Base-by-base conservation (phyloP, 192 early-diverging fungal species). In the Backusella tuberculispora region DNA sequence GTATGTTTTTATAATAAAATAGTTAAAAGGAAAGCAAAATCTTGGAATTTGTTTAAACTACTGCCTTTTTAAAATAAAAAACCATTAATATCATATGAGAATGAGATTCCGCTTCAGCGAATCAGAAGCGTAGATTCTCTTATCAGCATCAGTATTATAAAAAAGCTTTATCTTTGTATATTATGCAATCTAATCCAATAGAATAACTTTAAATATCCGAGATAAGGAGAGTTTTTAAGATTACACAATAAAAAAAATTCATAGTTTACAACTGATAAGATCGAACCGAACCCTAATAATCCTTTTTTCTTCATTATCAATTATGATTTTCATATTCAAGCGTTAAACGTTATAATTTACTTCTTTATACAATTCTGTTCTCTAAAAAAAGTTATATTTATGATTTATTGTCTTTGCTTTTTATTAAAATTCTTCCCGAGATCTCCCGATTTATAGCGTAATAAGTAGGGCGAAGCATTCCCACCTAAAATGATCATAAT, bases 131-230 rank as follows among this genome's bases (percentile, higher is more conserved):
- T 7, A 14, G 15, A 45, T 29, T 46, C 43, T 47, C 72, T 73
- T 73, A 73, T 73, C 72, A 65, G 37, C 72, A 73, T 73, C 72
- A 73, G 26, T 73, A 47, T 37, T 73, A 73, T 73, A 73, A 73
- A 71, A 38, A 29, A 34, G 26, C 64, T 21, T 73, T 37, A 38
- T 46, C 17, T 60, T 13, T 43, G 60, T 73, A 73, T 63, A 60
- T 46, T 65, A 65, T 69, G 68, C 38, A 19, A 73, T 64, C 60
- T 63, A 19, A 53, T 38, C 72, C 72, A 73, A 73, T 66, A 38
- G 65, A n/a, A 48, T 26, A 0, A 12, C 13, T 10, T 60, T 12
- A 60, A 60, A 60, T 60, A 0, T 60, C 53, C 53, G 53, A 60
- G 53, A 60, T 60, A 60, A 60, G 53, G 21, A 60, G 53, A 10